Evolutionary conservation across 2,329 filamentous ascomycete species (phyloP), one percentile per base, ranked within the genome.

Genomic region (Penicillium sp.): DNA sequence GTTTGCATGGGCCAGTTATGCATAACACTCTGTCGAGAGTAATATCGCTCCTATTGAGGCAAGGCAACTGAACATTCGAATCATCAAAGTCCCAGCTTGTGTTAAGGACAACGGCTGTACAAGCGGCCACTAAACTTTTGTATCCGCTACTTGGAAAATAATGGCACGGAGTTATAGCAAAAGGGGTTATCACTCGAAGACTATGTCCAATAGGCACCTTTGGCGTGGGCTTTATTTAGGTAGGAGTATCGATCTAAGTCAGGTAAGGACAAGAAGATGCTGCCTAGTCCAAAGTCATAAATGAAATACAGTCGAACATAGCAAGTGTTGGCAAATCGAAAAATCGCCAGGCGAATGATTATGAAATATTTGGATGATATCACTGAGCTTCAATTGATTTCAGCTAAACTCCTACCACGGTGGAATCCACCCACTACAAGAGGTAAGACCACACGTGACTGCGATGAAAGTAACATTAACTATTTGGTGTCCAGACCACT

Each of bases 371-470:
- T 6, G 4, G 32, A 22, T 22, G 48, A 44, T 34, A 50, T 22
- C 18, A 32, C 13, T 45, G 29, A 44, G n/a, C 5, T 14, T 31
- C 42, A 44, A 31, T 11, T 46, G n/a, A 13, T 24, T 20, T 13
- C 4, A 16, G 10, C 16, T 14, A 20, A 9, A 4, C 26, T 24
- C 26, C 14, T 51, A 51, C 31, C 16, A 37, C 2, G 7, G 24
- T 8, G 24, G n/a, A 18, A 47, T 18, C 16, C 29, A 51, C 14
- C 32, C 9, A 18, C 16, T 37, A 3, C 14, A 24, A 34, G 20
- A 24, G 16, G 20, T 24, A 42, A 6, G 5, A 40, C 7, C 8
- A 45, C 53, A 55, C 48, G 53, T 55, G 53, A 55, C 40, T 31
- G 10, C 9, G 7, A 31, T 20, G 8, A 10, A 24, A 8, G 16